These are phyloP conservation scores for Colletotrichum gloeosporioides DNA, from an alignment of 2,329 filamentous ascomycete species.

Conservation along the genomic window DNA sequence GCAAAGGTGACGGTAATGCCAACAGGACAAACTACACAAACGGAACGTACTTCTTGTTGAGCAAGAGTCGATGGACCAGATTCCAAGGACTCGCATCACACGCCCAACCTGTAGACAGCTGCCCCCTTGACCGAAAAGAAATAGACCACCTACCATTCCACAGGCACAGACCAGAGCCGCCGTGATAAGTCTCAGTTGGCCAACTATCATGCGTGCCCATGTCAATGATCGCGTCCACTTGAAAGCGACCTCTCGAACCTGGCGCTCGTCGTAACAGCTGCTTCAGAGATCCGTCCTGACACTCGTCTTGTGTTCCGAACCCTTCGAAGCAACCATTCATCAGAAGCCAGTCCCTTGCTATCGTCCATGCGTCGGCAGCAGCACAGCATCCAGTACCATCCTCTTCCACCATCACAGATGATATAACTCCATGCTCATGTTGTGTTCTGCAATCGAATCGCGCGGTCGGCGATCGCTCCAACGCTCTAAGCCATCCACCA, in stretches of 20 bases:
- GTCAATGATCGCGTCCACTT: neutral
- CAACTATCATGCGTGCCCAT: neutral
- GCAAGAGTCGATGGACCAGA: neutral
- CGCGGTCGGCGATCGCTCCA: neutral
- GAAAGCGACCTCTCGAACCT: too few species aligned
- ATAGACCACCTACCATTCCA: neutral
- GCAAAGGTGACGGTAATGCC: neutral
- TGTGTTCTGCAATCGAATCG: neutral
- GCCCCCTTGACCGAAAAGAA: neutral
- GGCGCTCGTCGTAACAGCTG: too few species aligned
- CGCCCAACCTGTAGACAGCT: neutral
- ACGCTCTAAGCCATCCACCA: neutral
- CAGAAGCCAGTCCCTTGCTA: too few species aligned
- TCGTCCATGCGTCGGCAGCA: too few species aligned
- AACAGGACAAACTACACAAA: neutral
- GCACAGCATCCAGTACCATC: too few species aligned
- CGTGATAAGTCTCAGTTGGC: neutral
- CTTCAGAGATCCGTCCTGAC: too few species aligned
- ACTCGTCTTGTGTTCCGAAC: too few species aligned
- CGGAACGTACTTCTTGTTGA: rapidly evolving
- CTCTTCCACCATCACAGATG: too few species aligned
- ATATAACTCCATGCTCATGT: too few species aligned
- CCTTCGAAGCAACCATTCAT: too few species aligned
- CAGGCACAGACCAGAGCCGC: neutral
- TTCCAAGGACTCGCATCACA: rapidly evolving